Evolutionary conservation across 441 rosid species (phyloP), one percentile per base, ranked within the genome.

Genomic region (Eutrema salsugineum): DNA sequence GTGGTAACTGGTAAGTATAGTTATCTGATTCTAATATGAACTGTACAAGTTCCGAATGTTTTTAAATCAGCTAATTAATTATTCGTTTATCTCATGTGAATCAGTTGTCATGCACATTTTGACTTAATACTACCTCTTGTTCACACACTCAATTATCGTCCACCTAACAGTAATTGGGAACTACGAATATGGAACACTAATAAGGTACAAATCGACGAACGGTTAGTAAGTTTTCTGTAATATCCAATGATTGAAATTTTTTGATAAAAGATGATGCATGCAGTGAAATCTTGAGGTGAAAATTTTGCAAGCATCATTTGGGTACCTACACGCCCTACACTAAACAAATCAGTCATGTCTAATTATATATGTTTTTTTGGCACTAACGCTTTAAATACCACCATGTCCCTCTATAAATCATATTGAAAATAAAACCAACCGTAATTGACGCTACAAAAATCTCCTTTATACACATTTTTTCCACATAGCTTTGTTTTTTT

Each of bases 361-460:
- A 36, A 12, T 36, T 47, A n/a, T n/a, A n/a, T n/a, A n/a, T n/a
- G n/a, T n/a, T 27, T 51, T 19, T 22, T 60, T 60, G 51, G 57
- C 58, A 46, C 58, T 17, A 64, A 33, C 33, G 63, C 58, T 51
- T 43, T 43, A 53, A 42, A 61, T 44, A 68, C 73, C 70, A 61
- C 64, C 9, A 61, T 11, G 57, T 5, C 4, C 14, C 16, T 48
- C 3, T 40, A 53, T 0, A 11, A 53, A 44, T 35, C 68, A 59
- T 67, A 16, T 14, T 17, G 20, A 7, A 60, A 40, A 66, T 14
- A 68, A 55, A 47, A 62, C 19, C 15, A 35, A 68, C 79, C 79
- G 79, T 69, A 75, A 75, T 68, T 55, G 69, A 75, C 79, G 79
- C 79, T 75, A 39, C 14, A 62, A 46, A 46, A 10, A 75, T 63